Percentiles rank a stretch among this genome's conserved stretches.
phyloP scores from a whole-genome alignment of 129 eudicot genomes.

The Calendula officinalis region DNA sequence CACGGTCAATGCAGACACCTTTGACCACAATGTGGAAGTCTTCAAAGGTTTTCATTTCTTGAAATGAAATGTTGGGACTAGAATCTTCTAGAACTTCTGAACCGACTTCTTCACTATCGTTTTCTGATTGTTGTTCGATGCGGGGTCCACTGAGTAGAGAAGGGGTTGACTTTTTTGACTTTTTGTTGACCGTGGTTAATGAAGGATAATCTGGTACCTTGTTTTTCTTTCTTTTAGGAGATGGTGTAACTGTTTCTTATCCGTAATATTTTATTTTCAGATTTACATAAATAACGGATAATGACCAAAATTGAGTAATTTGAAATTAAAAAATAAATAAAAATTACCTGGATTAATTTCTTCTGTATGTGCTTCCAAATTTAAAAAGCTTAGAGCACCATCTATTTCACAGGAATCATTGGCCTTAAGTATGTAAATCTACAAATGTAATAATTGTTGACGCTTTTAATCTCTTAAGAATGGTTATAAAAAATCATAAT shows the following conservation, averaged over 20 bases:
- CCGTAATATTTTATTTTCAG: neutral
- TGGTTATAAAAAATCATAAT: neutral
- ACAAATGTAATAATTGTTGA: slow-evolving; percentile 14
- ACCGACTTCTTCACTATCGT: slow-evolving; percentile 19
- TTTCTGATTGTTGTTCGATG: slow-evolving; percentile 50
- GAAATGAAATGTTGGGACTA: slow-evolving; percentile 20
- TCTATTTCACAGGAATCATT: slow-evolving; percentile 49
- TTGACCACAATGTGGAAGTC: slow-evolving; percentile 54
- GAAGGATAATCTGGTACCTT: slow-evolving; percentile 44
- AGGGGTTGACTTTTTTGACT: slow-evolving; percentile 28
- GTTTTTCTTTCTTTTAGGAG: slow-evolving; percentile 36
- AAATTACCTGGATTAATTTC: slow-evolving; percentile 44
- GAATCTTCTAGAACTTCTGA: slow-evolving; percentile 26
- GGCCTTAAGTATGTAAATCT: slow-evolving; percentile 60
- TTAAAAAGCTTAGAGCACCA: slow-evolving; percentile 65
- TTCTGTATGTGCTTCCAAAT: slow-evolving; percentile 43
- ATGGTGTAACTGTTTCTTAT: slow-evolving; percentile 12
- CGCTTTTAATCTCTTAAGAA: no score
- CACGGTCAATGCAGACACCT: slow-evolving; percentile 56
- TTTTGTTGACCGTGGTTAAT: slow-evolving; percentile 30
- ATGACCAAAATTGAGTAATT: neutral
- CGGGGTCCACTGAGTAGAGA: neutral
- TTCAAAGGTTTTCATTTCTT: slow-evolving; percentile 43
- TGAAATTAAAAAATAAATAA: neutral
- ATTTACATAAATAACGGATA: neutral